phyloP scores from a whole-genome alignment of 352 stramenopile species.

The Thraustotheca clavata region DNA sequence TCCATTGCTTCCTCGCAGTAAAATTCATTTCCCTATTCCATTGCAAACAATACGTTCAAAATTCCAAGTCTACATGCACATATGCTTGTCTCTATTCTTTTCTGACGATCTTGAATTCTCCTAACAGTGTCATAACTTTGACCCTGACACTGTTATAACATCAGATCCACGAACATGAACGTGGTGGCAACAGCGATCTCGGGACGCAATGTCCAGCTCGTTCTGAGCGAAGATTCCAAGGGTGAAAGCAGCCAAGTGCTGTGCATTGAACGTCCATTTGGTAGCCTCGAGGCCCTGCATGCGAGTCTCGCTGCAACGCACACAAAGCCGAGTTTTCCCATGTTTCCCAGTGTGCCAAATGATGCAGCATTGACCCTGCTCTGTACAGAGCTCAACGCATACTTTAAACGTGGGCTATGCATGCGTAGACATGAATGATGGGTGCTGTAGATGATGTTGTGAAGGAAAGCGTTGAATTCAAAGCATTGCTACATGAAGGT shows the following conservation, averaged over 20 bases:
- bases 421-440: neutral
- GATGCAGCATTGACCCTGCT: constrained; percentile 11
- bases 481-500: neutral
- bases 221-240: constrained; percentile 15
- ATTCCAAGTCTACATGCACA: neutral
- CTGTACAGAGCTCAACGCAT: constrained; percentile 16
- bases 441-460: neutral
- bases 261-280: constrained; percentile 13
- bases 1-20: too few species aligned
- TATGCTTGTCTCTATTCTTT: neutral
- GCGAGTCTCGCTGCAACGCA: neutral
- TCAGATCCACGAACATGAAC: constrained; percentile 19
- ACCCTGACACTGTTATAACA: neutral
- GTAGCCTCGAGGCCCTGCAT: constrained; percentile 7
- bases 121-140: neutral
- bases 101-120: neutral
- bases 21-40: too few species aligned
- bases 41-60: neutral
- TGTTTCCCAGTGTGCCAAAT: constrained; percentile 2
- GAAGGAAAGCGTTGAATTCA: constrained; percentile 5
- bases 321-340: constrained; percentile 10
- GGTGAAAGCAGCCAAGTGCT: constrained; percentile 7
- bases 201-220: constrained; percentile 13
- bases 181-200: constrained; percentile 18
- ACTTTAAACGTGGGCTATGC: constrained; percentile 5